Conservation (phyloP, 169 alveolate genomes). For the Plasmodium knowlesi region DNA sequence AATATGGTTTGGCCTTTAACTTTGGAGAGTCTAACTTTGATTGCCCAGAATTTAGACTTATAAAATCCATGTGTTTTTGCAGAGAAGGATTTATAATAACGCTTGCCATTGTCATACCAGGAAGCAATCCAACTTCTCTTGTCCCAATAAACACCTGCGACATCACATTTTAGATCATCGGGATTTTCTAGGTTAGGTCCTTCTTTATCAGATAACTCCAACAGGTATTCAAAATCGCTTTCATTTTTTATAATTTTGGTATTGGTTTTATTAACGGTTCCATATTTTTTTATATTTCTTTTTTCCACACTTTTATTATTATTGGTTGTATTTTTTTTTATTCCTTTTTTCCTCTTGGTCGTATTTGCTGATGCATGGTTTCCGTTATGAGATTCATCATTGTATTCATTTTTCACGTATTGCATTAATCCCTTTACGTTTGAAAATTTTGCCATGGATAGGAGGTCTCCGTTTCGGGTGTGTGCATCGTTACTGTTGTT, state of each 20-base stretch:
- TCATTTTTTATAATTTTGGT: constrained; percentile 74
- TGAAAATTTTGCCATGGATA: neutral
- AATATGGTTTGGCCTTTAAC: constrained; percentile 76
- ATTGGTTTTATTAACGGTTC: constrained; percentile 7
- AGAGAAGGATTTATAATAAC: constrained; percentile 86
- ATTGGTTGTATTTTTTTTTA: constrained; percentile 16
- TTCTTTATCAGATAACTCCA: constrained; percentile 78
- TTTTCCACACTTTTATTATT: constrained; percentile 38
- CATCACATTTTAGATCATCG: constrained; percentile 83
- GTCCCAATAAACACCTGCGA: constrained; percentile 91
- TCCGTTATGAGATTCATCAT: neutral
- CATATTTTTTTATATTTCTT: constrained; percentile 29
- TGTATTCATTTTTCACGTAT: neutral
- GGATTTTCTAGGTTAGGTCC: constrained; percentile 80
- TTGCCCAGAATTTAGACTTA: constrained; percentile 87
- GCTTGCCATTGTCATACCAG: constrained; percentile 86
- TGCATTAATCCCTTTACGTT: neutral
- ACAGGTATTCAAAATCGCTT: constrained; percentile 84
- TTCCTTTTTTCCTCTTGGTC: constrained; percentile 27
- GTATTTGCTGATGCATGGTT: neutral
- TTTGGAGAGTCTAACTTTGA: constrained; percentile 85
- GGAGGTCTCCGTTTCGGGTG: neutral
- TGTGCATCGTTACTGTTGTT: neutral
- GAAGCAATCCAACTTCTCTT: constrained; percentile 91
- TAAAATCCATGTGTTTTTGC: constrained; percentile 89